A percentile compares a stretch with the other conserved stretches of the same genome.
phyloP scores from a whole-genome alignment of 2,329 filamentous ascomycete genomes.

The Cercospora sojina region DNA sequence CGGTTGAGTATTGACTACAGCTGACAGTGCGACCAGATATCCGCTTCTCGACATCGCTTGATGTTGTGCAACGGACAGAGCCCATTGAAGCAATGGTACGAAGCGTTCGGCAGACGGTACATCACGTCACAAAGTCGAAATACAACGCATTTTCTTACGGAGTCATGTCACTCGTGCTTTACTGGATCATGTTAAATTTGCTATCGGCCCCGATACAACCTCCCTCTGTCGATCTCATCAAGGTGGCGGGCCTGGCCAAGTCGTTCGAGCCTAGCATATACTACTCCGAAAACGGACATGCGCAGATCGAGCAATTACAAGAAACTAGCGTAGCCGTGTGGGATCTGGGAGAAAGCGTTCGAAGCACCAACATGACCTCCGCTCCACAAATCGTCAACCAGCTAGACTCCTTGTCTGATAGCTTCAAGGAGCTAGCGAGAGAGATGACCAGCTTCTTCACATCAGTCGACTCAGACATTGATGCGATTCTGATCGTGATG shows the following conservation, averaged over 20 bases:
- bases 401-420: slow-evolving; percentile 82
- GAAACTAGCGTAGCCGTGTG: slow-evolving; percentile 91
- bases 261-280: slow-evolving; percentile 93
- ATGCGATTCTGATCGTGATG: slow-evolving; percentile 91
- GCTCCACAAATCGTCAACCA: slow-evolving; percentile 81
- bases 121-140: slow-evolving; percentile 66
- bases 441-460: slow-evolving; percentile 92
- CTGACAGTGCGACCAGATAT: slow-evolving; percentile 60
- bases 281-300: slow-evolving; percentile 85
- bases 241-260: slow-evolving; percentile 83
- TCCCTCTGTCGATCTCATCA: slow-evolving; percentile 80
- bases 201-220: slow-evolving; percentile 66
- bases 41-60: slow-evolving; percentile 80
- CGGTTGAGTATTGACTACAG: background rate
- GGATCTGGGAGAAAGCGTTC: slow-evolving; percentile 88
- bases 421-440: slow-evolving; percentile 76
- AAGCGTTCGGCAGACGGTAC: slow-evolving; percentile 61
- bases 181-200: slow-evolving; percentile 64
- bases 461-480: slow-evolving; percentile 88
- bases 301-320: slow-evolving; percentile 82
- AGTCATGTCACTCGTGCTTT: slow-evolving; percentile 61
- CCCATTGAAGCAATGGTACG: slow-evolving; percentile 73
- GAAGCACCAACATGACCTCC: slow-evolving; percentile 86
- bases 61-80: slow-evolving; percentile 83
- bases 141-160: slow-evolving; percentile 63